A percentile compares a stretch with the other conserved stretches of the same genome.
Conservation (phyloP, 2,329 filamentous ascomycete species). For the Cladosporium sphaerospermum region DNA sequence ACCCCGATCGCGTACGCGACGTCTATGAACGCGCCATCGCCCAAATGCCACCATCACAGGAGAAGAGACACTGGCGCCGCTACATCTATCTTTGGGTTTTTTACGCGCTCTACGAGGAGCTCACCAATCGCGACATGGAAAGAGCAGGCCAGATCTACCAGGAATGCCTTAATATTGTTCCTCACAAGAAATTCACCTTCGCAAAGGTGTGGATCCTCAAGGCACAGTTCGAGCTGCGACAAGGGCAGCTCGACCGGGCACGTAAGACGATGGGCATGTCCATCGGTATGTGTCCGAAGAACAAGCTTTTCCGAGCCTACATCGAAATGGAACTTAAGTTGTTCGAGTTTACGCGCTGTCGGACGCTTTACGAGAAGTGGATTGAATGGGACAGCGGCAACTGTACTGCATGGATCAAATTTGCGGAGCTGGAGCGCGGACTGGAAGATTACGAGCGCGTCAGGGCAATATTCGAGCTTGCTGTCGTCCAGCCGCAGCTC, state of each 20-base stretch:
- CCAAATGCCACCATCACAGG: constrained; percentile 87
- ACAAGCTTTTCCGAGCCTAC: constrained; percentile 90
- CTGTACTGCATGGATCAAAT: constrained; percentile 92
- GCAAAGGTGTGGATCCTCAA: constrained; percentile 94
- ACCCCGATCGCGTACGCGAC: constrained; percentile 78
- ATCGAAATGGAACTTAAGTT: constrained; percentile 87
- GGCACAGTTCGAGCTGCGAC: constrained; percentile 86
- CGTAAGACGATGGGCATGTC: constrained; percentile 85
- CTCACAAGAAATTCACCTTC: constrained; percentile 96
- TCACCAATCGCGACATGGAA: constrained; percentile 69
- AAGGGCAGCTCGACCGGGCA: constrained; percentile 70
- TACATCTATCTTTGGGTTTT: constrained; percentile 99
- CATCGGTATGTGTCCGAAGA: constrained; percentile 92
- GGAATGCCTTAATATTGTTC: constrained; percentile 78
- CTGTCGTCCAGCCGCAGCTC: constrained; percentile 70
- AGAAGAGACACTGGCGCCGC: constrained; percentile 93
- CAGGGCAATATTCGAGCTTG: constrained; percentile 86
- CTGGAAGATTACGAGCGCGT: constrained; percentile 85
- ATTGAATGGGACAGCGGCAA: constrained; percentile 88
- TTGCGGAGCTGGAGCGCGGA: constrained; percentile 85
- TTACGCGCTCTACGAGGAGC: constrained; percentile 93
- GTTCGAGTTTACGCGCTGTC: constrained; percentile 88
- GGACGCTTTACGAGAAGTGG: constrained; percentile 88
- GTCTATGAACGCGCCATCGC: constrained; percentile 94
- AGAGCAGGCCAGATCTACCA: constrained; percentile 85